Evolutionary conservation across 257 asterid genomes (phyloP), one percentile per base, ranked within the genome.

Genomic region (Agastache rugosa): DNA sequence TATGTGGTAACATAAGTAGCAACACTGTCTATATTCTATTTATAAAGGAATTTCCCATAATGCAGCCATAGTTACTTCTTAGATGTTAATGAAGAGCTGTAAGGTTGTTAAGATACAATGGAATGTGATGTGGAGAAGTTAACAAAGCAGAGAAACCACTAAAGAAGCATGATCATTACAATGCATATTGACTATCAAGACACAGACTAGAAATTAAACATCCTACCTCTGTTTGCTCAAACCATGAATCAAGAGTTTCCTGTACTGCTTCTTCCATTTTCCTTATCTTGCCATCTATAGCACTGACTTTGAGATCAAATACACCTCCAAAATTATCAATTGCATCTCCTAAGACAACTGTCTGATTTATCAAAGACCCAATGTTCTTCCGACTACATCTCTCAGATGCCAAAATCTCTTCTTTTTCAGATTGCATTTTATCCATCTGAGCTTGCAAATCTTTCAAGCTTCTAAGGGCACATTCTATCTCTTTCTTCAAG

Each of bases 391-490:
- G 76, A 71, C 85, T 77, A 77, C 77, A 80, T 73, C 80, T 86
- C 79, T 88, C 93, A 53, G 92, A 84, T 42, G 75, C 80, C 73
- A 72, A 53, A 75, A 87, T 71, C 73, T 83, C 85, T 65, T 90
- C 87, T 83, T 89, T 92, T 87, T 87, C 97, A 44, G 31, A 50
- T 11, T 50, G 77, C 83, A 92, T 67, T 72, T 56, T 80, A 68
- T 79, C 87, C 88, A 94, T 89, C 87, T 92, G 92, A 41, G 82
- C 78, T 81, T 89, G 85, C 85, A 94, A 85, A 60, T 77, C 89
- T 82, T 92, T 80, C 75, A 92, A 84, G 82, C 88, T 87, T 75
- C 79, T 79, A 54, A 90, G 88, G 66, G 96, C 92, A 76, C 79
- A 81, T 83, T 87, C 93, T 42, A 90, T 79, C 87, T 91, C 98